phyloP scores from a whole-genome alignment of 1,284 basidiomycete species.

The Cryptococcus wingfieldii region DNA sequence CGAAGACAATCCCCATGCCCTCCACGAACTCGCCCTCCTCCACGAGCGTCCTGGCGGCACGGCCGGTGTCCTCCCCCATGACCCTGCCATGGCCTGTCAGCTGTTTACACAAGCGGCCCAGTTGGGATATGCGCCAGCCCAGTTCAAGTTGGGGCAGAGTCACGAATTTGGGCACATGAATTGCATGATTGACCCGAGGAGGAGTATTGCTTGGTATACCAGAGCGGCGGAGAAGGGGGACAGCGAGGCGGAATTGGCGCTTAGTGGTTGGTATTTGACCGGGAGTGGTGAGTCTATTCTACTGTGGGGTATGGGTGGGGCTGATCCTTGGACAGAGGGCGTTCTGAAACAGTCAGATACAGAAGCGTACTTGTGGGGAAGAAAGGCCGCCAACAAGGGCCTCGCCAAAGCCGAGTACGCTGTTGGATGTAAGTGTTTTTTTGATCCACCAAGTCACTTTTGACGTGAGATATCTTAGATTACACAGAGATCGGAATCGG shows the following conservation, averaged over 20 bases:
- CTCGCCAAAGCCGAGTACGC: slow-evolving; percentile 92
- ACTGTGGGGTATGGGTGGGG: neutral
- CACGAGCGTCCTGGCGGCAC: slow-evolving; percentile 62
- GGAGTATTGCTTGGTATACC: slow-evolving; percentile 97
- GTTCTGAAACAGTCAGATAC: slow-evolving; percentile 96
- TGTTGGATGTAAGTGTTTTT: slow-evolving; percentile 61
- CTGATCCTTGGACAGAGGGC: slow-evolving; percentile 58
- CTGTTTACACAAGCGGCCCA: slow-evolving; percentile 90
- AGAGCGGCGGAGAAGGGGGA: slow-evolving; percentile 94
- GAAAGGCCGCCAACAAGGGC: slow-evolving; percentile 88
- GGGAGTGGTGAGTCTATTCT: slow-evolving; percentile 56
- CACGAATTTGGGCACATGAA: slow-evolving; percentile 88
- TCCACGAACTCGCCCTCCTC: slow-evolving; percentile 91
- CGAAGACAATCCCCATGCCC: slow-evolving; percentile 94
- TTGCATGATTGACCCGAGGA: slow-evolving; percentile 86
- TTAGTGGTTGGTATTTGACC: slow-evolving; percentile 97
- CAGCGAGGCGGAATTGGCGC: slow-evolving; percentile 87
- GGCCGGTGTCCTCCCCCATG: slow-evolving; percentile 44
- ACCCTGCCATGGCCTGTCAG: slow-evolving; percentile 67
- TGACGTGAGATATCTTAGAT: slow-evolving; percentile 48
- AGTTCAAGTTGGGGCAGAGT: slow-evolving; percentile 91
- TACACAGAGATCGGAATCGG: slow-evolving; percentile 98
- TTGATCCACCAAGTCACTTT: neutral
- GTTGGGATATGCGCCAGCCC: slow-evolving; percentile 86
- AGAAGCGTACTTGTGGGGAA: slow-evolving; percentile 95